phyloP scores from a whole-genome alignment of 148 eudicot species.

The Amaranthus palmeri region DNA sequence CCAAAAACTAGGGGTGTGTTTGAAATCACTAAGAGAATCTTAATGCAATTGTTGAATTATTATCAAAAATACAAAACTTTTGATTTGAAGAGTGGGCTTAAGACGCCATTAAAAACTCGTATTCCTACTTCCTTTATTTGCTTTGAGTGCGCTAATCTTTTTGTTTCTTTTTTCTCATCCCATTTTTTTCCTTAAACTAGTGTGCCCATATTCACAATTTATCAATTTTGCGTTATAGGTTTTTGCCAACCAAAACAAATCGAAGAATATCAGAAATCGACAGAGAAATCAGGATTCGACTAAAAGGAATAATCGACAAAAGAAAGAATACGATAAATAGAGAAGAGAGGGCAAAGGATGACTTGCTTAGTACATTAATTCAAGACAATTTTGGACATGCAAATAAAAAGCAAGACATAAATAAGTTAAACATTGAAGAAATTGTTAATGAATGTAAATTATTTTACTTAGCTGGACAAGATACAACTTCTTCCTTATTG shows the following conservation, averaged over 20 bases:
- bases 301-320: constrained; percentile 16
- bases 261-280: constrained; percentile 16
- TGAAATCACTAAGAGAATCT: too few species aligned
- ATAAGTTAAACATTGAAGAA: constrained; percentile 17
- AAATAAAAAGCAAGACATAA: neutral
- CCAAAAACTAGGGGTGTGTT: too few species aligned
- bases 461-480: constrained; percentile 33
- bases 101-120: too few species aligned
- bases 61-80: too few species aligned
- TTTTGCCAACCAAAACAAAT: constrained; percentile 23
- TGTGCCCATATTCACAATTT: too few species aligned
- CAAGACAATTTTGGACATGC: neutral
- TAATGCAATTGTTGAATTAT: too few species aligned
- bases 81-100: too few species aligned
- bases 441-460: constrained; percentile 30
- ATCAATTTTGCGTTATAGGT: constrained; percentile 10
- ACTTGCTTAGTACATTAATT: constrained; percentile 19
- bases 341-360: constrained; percentile 9
- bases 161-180: neutral
- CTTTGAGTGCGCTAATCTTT: too few species aligned
- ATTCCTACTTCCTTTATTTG: too few species aligned
- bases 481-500: constrained; percentile 28
- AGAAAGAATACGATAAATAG: constrained; percentile 19
- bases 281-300: constrained; percentile 1
- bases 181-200: neutral